phyloP scores from a whole-genome alignment of 805 yeast species.

The Monosporozyma unispora region DNA sequence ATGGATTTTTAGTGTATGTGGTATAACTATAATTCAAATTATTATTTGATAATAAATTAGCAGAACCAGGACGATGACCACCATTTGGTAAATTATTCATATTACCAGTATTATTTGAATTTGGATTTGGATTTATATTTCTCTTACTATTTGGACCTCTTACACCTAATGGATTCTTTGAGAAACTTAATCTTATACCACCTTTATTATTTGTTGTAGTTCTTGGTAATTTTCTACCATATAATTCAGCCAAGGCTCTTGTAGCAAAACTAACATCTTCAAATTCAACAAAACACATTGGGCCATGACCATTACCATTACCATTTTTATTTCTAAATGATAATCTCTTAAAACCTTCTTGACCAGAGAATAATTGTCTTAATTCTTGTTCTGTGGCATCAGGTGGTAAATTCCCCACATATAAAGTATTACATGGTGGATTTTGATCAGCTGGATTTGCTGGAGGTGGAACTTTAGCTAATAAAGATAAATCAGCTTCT shows the following conservation, averaged over 20 bases:
- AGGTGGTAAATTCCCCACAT: conserved; percentile 95
- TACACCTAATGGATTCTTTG: conserved; percentile 95
- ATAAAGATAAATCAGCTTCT: conserved; percentile 54
- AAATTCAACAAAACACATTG: conserved; percentile 98
- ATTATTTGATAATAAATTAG: not conserved
- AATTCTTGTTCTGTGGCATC: conserved; percentile 93
- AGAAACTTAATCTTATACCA: conserved; percentile 87
- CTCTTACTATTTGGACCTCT: conserved; percentile 56
- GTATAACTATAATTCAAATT: conserved; percentile 2
- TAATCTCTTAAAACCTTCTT: conserved; percentile 85
- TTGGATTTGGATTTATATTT: conserved; percentile 22
- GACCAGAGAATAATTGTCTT: conserved; percentile 76
- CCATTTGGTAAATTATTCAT: not conserved
- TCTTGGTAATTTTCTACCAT: conserved; percentile 86
- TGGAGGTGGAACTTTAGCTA: conserved; percentile 80
- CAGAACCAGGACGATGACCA: not conserved
- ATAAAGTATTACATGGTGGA: conserved; percentile 95
- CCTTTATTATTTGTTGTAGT: conserved; percentile 59
- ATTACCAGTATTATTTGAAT: conserved; percentile 8
- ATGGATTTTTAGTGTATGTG: conserved; percentile 1
- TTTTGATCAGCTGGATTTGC: conserved; percentile 99
- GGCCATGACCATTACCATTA: conserved; percentile 64
- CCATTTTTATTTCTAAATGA: conserved; percentile 73
- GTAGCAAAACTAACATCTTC: conserved; percentile 94
- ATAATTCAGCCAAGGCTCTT: conserved; percentile 83